phyloP scores from a whole-genome alignment of 768 basidiomycete genomes.

The Russula sp. region DNA sequence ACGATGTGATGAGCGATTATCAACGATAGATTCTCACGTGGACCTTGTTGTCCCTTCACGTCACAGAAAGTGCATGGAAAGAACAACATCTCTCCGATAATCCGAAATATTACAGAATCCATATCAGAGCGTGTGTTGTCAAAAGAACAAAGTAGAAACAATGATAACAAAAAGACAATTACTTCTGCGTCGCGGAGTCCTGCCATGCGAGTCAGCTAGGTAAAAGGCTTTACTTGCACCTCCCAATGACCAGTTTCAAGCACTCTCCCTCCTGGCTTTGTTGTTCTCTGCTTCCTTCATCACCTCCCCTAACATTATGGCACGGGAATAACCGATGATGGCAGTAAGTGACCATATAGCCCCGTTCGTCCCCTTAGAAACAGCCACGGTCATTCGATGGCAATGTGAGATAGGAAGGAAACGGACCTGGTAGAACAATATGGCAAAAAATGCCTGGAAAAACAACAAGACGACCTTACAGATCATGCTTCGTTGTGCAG shows the following conservation, averaged over 20 bases:
- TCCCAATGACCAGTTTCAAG: constrained; percentile 39
- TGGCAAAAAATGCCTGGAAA: constrained; percentile 57
- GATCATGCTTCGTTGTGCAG: constrained; percentile 63
- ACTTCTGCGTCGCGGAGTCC: constrained; percentile 19
- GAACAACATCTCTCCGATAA: not conserved
- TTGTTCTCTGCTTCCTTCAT: constrained; percentile 65
- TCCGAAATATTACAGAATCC: not conserved
- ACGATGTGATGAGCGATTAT: not conserved
- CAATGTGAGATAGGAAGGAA: not conserved
- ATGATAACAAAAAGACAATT: constrained; percentile 8
- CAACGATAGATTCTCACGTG: not conserved
- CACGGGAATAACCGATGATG: constrained; percentile 61
- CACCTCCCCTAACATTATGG: constrained; percentile 62
- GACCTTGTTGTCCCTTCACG: no score
- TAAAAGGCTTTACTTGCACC: constrained; percentile 8
- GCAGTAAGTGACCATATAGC: constrained; percentile 79
- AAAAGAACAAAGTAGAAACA: not conserved
- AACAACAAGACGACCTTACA: constrained; percentile 61
- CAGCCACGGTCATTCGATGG: not conserved
- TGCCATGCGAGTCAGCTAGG: constrained; percentile 10
- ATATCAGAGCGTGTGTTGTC: not conserved
- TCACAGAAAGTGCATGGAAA: no score
- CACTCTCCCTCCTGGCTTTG: constrained; percentile 55
- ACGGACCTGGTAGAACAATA: constrained; percentile 75
- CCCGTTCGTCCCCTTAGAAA: constrained; percentile 71